Percentiles rank a stretch among this genome's conserved stretches.
phyloP scores from a whole-genome alignment of 2,329 filamentous ascomycete species.

The Leptographium flavum region DNA sequence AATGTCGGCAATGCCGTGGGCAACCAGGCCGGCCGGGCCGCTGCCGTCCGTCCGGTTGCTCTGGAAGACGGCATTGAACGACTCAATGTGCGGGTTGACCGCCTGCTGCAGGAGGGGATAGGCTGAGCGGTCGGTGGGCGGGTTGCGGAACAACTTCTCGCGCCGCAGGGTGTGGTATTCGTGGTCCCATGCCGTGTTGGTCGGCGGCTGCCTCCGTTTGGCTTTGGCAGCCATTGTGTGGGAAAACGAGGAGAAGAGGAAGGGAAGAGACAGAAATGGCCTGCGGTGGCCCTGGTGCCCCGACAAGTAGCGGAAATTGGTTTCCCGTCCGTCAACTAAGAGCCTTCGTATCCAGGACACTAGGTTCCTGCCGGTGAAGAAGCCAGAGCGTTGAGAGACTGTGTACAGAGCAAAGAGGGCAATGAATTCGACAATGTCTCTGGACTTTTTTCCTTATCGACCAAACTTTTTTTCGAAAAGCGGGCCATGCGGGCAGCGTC shows the following conservation, averaged over 20 bases:
- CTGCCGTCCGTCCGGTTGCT: constrained; percentile 26
- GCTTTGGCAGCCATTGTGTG: too few species aligned
- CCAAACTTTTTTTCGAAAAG: constrained; percentile 2
- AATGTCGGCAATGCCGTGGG: constrained; percentile 73
- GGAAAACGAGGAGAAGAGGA: too few species aligned
- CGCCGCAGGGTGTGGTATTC: constrained; percentile 76
- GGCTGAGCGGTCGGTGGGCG: constrained; percentile 73
- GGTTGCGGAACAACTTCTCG: constrained; percentile 78
- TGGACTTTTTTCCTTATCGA: constrained; percentile 8
- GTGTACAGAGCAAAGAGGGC: not conserved
- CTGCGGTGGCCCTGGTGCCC: too few species aligned
- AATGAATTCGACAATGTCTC: not conserved
- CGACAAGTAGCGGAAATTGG: too few species aligned
- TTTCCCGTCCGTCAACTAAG: too few species aligned
- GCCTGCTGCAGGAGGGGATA: constrained; percentile 77
- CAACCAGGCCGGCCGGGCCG: constrained; percentile 33
- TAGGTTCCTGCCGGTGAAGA: too few species aligned
- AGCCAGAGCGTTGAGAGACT: not conserved
- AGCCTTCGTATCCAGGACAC: too few species aligned
- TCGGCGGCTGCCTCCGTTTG: constrained; percentile 21
- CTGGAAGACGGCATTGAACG: constrained; percentile 78
- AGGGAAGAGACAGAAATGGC: too few species aligned
- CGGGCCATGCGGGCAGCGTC: not conserved
- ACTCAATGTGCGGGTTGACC: constrained; percentile 85
- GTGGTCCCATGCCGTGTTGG: constrained; percentile 64